Conservation (phyloP, 495 filamentous ascomycete genomes). For the Aspergillus avenaceus region DNA sequence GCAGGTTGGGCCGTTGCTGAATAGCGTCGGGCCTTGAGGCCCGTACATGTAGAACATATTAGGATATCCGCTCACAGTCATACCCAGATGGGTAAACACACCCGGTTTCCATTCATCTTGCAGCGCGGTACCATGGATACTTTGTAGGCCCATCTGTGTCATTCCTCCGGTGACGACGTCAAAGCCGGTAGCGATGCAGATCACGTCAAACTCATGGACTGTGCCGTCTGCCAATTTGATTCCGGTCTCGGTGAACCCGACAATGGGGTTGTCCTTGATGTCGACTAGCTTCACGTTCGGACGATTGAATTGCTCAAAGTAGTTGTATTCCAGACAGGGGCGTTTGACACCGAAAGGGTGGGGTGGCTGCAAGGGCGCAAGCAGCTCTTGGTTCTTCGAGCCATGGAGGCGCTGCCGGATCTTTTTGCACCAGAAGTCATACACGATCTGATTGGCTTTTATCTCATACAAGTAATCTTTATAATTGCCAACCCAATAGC, state of each 20-base stretch:
- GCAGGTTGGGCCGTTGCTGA: conserved; percentile 45
- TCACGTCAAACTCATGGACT: conserved; percentile 45
- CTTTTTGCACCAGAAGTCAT: conserved; percentile 56
- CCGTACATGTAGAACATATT: conserved; percentile 54
- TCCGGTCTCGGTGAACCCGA: conserved; percentile 41
- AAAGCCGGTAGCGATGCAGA: conserved; percentile 55
- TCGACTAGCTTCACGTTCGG: conserved; percentile 52
- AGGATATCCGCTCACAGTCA: conserved; percentile 43
- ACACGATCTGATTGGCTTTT: conserved; percentile 46
- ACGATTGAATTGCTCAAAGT: conserved; percentile 56
- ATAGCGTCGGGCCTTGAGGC: conserved; percentile 45
- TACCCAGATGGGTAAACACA: conserved; percentile 45
- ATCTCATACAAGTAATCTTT: conserved; percentile 44
- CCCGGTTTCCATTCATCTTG: conserved; percentile 44
- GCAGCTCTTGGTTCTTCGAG: conserved; percentile 41
- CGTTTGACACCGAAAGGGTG: conserved; percentile 54
- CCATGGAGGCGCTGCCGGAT: conserved; percentile 47
- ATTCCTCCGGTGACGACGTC: conserved; percentile 50
- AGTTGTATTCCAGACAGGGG: conserved; percentile 49
- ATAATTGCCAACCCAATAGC: conserved; percentile 47
- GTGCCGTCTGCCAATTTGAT: conserved; percentile 38
- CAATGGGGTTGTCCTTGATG: conserved; percentile 45
- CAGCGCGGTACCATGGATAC: conserved; percentile 36
- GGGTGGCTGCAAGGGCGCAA: conserved; percentile 50
- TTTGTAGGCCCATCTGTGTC: conserved; percentile 44